Evolutionary conservation across 2,329 filamentous ascomycete genomes (phyloP).

Genomic region (Canariomyces notabilis): DNA sequence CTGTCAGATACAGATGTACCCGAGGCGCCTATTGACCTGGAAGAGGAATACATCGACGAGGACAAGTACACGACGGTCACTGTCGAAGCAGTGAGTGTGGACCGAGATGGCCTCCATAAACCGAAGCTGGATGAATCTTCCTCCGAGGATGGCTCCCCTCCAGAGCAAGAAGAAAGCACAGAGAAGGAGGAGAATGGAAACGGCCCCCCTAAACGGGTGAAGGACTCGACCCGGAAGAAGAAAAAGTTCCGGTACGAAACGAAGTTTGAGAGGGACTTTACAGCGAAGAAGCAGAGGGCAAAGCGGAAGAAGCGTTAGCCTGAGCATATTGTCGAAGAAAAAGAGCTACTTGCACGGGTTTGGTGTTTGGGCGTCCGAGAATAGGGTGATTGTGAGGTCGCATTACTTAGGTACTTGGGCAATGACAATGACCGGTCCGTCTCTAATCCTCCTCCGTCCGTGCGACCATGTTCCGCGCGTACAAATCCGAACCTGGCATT

Average conservation of each 20-base stretch:
- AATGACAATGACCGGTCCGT: constrained; percentile 13
- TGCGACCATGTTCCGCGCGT: constrained; percentile 5
- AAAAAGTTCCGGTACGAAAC: constrained; percentile 93
- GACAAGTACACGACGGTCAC: constrained; percentile 94
- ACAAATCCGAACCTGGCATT: constrained; percentile 15
- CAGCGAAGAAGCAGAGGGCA: constrained; percentile 64
- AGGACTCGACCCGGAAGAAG: constrained; percentile 61
- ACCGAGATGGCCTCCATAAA: constrained; percentile 65
- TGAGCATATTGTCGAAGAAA: no score
- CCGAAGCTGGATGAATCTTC: constrained; percentile 32
- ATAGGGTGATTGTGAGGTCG: constrained; percentile 14
- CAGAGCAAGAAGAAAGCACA: constrained; percentile 32
- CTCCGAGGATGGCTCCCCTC: constrained; percentile 34
- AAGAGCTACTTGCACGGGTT: not conserved
- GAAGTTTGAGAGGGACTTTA: constrained; percentile 75
- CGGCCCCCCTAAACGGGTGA: constrained; percentile 25
- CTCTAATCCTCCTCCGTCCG: constrained; percentile 11
- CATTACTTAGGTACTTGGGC: constrained; percentile 17
- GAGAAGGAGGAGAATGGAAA: constrained; percentile 38
- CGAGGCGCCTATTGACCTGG: constrained; percentile 59
- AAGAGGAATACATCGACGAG: constrained; percentile 94
- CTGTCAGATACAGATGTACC: constrained; percentile 47
- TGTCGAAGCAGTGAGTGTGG: constrained; percentile 80
- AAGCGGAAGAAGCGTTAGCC: constrained; percentile 43
- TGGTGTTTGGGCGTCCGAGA: constrained; percentile 4